Percentiles rank a stretch among this genome's conserved stretches.
These are phyloP conservation scores for Aspergillus versicolor DNA, from an alignment of 2,329 filamentous ascomycete genomes.

Conservation along the genomic window DNA sequence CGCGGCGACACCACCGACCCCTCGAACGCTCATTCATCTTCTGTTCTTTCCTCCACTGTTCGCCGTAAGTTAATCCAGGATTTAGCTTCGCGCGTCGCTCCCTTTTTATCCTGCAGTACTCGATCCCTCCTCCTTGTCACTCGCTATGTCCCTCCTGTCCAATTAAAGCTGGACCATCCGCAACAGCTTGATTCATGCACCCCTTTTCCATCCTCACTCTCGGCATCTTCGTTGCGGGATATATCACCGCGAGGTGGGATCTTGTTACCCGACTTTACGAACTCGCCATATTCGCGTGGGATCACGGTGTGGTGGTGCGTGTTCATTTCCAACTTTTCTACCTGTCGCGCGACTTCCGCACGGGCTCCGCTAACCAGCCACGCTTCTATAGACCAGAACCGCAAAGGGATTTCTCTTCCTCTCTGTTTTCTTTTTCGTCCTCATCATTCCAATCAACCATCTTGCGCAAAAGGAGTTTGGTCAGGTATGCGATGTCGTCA, in stretches of 20 bases:
- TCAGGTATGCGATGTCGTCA: slow-evolving; percentile 59
- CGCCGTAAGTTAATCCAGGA: not conserved
- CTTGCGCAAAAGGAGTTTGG: slow-evolving; percentile 78
- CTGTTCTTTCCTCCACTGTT: not conserved
- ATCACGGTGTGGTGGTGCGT: slow-evolving; percentile 93
- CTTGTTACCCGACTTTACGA: slow-evolving; percentile 96
- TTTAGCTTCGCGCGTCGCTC: not conserved
- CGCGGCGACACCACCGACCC: not conserved
- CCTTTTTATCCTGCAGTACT: not conserved
- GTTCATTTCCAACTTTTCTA: slow-evolving; percentile 2
- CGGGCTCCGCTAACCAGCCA: not conserved
- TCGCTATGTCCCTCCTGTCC: slow-evolving; percentile 34
- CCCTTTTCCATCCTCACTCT: slow-evolving; percentile 93
- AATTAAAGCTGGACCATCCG: slow-evolving; percentile 19
- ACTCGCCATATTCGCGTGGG: slow-evolving; percentile 94
- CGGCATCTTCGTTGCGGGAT: slow-evolving; percentile 98
- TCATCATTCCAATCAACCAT: slow-evolving; percentile 80
- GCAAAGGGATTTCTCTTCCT: slow-evolving; percentile 81
- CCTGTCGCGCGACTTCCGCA: slow-evolving; percentile 6
- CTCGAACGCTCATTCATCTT: not conserved
- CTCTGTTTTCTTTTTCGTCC: slow-evolving; percentile 77
- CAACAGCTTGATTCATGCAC: slow-evolving; percentile 69
- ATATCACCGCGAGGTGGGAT: slow-evolving; percentile 99
- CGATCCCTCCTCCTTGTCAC: slow-evolving; percentile 1
- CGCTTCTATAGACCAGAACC: slow-evolving; percentile 65